Percentiles rank a stretch among this genome's conserved stretches.
Conservation (phyloP, 2,329 filamentous ascomycete species). For the Cercospora sp. region DNA sequence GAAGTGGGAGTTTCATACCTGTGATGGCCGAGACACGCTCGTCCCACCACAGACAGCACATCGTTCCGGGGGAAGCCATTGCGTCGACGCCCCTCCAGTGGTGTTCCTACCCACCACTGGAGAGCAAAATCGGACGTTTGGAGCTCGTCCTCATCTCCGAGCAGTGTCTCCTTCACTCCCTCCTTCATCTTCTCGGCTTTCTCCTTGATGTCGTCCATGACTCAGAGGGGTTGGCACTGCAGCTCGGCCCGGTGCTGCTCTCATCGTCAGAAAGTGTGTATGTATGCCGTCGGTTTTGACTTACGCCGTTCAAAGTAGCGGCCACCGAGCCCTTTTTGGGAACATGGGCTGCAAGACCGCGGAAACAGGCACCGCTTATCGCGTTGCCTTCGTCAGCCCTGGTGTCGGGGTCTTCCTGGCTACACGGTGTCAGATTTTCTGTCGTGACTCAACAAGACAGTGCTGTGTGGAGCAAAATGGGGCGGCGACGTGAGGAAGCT, state of each 20-base stretch:
- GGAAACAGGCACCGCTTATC: neutral
- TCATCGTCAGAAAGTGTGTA: neutral
- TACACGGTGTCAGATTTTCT: neutral
- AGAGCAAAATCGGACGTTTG: conserved; percentile 1
- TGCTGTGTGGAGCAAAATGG: neutral
- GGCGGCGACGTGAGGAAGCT: neutral
- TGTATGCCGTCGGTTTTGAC: neutral
- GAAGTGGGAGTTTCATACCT: neutral
- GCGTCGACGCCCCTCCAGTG: neutral
- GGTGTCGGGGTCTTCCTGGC: neutral
- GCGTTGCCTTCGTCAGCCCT: neutral
- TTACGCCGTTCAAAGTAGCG: neutral
- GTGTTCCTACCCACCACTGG: neutral
- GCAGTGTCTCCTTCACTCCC: conserved; percentile 7
- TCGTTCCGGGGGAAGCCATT: neutral
- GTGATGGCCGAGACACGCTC: neutral
- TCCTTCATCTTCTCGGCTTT: conserved; percentile 11
- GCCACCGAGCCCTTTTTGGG: neutral
- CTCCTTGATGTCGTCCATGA: conserved; percentile 6
- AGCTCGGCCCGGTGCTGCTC: neutral
- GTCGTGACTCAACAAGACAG: neutral
- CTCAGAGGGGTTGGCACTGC: neutral
- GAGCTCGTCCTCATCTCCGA: conserved; percentile 3
- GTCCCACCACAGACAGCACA: neutral
- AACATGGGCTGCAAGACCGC: neutral